Evolutionary conservation across 768 basidiomycete species (phyloP).

Genomic region (Pulveroboletus sp.): DNA sequence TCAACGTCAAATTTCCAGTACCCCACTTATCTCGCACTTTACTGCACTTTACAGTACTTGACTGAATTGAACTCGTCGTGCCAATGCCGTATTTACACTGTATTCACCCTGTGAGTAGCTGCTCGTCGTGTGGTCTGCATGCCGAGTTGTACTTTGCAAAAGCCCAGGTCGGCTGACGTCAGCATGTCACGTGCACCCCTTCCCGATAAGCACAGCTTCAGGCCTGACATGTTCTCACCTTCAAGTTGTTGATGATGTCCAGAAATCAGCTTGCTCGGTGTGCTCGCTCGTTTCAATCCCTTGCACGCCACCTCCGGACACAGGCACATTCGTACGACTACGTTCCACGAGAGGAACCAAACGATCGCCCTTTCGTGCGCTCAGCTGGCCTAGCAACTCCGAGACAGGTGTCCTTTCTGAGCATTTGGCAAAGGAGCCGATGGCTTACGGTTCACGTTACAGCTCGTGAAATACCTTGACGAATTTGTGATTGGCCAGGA

Average conservation of each 20-base stretch:
- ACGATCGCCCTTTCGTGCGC: conserved; percentile 32
- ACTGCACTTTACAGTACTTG: no score
- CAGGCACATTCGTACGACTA: conserved; percentile 53
- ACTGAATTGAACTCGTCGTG: no score
- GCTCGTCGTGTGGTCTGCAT: no score
- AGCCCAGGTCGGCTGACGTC: no score
- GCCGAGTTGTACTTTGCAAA: no score
- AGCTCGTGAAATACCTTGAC: conserved; percentile 85
- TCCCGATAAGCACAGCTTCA: not conserved
- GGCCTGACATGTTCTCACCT: not conserved
- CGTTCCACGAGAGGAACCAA: conserved; percentile 27
- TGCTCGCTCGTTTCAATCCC: conserved; percentile 26
- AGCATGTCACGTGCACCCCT: no score
- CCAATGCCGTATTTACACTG: no score
- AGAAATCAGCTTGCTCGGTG: conserved; percentile 23
- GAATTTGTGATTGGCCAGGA: conserved; percentile 92
- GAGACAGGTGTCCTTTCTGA: conserved; percentile 38
- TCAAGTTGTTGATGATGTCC: conserved; percentile 15
- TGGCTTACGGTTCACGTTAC: conserved; percentile 9
- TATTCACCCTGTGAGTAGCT: no score
- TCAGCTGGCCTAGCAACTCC: conserved; percentile 60
- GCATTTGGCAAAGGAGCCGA: not conserved
- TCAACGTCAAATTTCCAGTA: no score
- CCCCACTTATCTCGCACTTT: no score
- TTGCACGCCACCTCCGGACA: conserved; percentile 46